Evolutionary conservation across 495 filamentous ascomycete species (phyloP), one percentile per base, ranked within the genome.

Genomic region (Neurospora sp.): DNA sequence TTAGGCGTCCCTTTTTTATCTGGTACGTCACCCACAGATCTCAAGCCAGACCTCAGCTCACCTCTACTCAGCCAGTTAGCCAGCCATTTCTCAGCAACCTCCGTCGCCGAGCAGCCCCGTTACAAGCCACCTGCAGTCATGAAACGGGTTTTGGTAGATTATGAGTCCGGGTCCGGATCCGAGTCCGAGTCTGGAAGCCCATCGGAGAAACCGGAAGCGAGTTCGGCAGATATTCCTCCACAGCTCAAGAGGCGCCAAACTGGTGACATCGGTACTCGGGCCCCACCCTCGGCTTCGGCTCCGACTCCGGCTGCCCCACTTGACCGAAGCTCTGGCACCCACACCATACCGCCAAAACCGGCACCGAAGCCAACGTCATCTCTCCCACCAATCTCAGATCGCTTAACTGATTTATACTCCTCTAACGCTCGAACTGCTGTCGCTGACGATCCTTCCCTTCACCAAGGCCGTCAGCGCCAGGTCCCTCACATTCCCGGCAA

Each of bases 331-430:
- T 31, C 27, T 61, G 14, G 27, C 53, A 61, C 53, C 53, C 22
- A 12, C 53, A 31, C 5, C 6, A 9, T 7, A 31, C 27, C 53
- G 12, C 27, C 53, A 18, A 35, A 61, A 61, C 53, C 53, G 27
- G 41, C 22, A 31, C n/a, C 73, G 1, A 44, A 12, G 20, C 18
- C 71, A 40, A n/a, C 22, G 42, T 77, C 81, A 79, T 76, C 82
- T 0, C 88, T 97, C 0, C 96, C 96, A n/a, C 91, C 94, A 5
- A 84, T 98, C 14, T 93, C 96, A 16, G 78, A 90, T 20, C 81
- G 88, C 61, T 98, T 99, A 81, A 91, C 94, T 81, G 92, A 97
- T 79, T 86, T 97, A 73, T 98, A 98, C 83, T 91, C 94, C n/a
- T 91, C 90, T 5, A 87, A 88, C 59, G 88, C 90, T 70, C 88